Evolutionary conservation across 441 rosid species (phyloP).

Genomic region (Brassica balearica): DNA sequence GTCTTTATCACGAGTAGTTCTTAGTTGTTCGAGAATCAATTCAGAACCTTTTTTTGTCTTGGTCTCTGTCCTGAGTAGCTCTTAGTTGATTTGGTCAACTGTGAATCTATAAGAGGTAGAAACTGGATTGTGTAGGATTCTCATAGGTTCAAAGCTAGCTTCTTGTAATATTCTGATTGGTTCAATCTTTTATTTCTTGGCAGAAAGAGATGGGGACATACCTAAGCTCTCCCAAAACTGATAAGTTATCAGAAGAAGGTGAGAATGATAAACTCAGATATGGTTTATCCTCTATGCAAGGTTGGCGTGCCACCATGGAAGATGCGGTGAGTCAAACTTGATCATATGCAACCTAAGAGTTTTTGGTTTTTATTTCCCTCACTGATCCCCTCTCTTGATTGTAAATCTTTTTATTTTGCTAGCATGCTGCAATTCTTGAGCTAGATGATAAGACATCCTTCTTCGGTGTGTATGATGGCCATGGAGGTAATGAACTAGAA

Average conservation of each 20-base stretch:
- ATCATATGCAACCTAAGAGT: neutral
- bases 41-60: slow-evolving; percentile 9
- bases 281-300: slow-evolving; percentile 73
- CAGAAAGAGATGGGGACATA: slow-evolving; percentile 61
- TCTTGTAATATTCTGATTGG: slow-evolving; percentile 24
- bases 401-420: neutral
- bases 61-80: slow-evolving; percentile 5
- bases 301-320: slow-evolving; percentile 78
- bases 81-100: slow-evolving; percentile 19
- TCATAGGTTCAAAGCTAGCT: neutral
- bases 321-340: slow-evolving; percentile 60
- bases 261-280: slow-evolving; percentile 56
- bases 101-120: neutral
- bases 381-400: slow-evolving; percentile 33
- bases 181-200: neutral
- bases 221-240: slow-evolving; percentile 68
- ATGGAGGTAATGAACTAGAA: slow-evolving; percentile 59
- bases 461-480: slow-evolving; percentile 80
- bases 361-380: slow-evolving; percentile 14
- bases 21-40: neutral
- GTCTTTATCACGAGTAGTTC: slow-evolving; percentile 12
- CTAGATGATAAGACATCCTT: slow-evolving; percentile 62
- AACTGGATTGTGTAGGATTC: neutral
- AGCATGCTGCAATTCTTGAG: slow-evolving; percentile 66
- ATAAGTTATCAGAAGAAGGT: slow-evolving; percentile 67